phyloP scores from a whole-genome alignment of 768 basidiomycete genomes.

The Rhodotorula diobovata region DNA sequence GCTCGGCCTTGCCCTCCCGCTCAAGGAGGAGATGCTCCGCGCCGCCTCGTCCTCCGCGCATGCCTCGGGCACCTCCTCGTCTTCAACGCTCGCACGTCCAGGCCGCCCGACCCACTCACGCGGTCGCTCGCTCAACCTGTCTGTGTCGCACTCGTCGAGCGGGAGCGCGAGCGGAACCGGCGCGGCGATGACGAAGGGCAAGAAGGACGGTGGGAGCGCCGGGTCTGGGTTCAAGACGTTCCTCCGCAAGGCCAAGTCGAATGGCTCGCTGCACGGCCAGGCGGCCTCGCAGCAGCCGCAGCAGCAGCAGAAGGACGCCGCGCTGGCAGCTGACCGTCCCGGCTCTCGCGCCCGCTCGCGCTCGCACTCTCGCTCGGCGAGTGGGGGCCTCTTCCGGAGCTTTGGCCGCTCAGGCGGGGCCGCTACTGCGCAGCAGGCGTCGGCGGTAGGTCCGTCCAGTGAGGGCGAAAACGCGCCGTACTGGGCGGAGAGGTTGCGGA shows the following conservation, averaged over 20 bases:
- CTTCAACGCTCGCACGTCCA: constrained; percentile 45
- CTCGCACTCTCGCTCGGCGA: constrained; percentile 51
- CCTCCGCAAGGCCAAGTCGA: constrained; percentile 31
- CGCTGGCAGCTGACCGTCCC: not conserved
- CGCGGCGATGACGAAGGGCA: not conserved
- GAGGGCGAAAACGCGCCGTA: constrained; percentile 48
- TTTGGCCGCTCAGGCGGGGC: constrained; percentile 48
- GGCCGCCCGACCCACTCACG: constrained; percentile 51
- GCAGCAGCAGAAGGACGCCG: not conserved
- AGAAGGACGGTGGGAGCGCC: constrained; percentile 4
- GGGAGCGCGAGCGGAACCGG: not conserved
- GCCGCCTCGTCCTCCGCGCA: constrained; percentile 58
- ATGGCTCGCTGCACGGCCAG: constrained; percentile 17
- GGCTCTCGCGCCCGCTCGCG: not conserved
- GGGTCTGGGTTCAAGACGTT: constrained; percentile 23
- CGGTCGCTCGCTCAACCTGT: constrained; percentile 16
- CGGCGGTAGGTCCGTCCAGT: not conserved
- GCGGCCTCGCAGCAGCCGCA: not conserved
- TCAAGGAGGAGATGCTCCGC: constrained; percentile 88
- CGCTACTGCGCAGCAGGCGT: constrained; percentile 46
- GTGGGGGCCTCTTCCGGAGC: constrained; percentile 2
- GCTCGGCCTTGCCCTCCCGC: constrained; percentile 70
- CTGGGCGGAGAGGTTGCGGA: constrained; percentile 64
- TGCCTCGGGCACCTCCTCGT: constrained; percentile 33
- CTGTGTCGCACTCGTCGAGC: not conserved